phyloP scores from a whole-genome alignment of 2,329 filamentous ascomycete species.

The Ophiocordyceps camponoti-saundersi region DNA sequence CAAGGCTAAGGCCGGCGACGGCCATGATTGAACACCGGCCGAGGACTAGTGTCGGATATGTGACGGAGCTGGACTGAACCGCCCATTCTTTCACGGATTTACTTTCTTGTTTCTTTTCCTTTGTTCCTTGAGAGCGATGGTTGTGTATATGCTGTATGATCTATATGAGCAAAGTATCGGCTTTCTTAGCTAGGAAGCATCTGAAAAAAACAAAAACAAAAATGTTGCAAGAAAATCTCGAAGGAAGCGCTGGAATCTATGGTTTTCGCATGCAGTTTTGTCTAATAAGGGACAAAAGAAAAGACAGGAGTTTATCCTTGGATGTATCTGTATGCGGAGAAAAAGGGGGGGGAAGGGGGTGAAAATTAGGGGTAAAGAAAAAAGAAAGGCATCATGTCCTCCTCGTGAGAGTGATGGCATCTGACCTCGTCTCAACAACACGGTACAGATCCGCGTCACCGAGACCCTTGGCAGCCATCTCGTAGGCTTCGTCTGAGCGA shows the following conservation, averaged over 20 bases:
- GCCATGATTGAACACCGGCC: constrained; percentile 4
- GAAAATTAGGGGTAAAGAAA: neutral
- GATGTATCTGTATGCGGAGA: no score
- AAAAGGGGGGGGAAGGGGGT: neutral
- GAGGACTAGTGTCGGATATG: constrained; percentile 37
- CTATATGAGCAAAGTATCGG: no score
- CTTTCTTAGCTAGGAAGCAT: no score
- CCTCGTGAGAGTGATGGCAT: constrained; percentile 28
- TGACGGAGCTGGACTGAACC: constrained; percentile 32
- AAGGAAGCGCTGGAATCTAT: no score
- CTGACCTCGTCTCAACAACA: constrained; percentile 59
- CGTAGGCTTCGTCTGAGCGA: constrained; percentile 46
- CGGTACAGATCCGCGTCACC: constrained; percentile 56
- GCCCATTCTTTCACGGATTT: no score
- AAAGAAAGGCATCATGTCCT: constrained; percentile 3
- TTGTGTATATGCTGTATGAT: no score
- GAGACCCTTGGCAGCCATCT: constrained; percentile 59
- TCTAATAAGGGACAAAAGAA: neutral
- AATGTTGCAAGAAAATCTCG: no score
- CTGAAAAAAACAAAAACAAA: no score
- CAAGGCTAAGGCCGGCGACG: constrained; percentile 24
- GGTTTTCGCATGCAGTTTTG: neutral
- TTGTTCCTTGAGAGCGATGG: no score
- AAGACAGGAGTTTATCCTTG: no score
- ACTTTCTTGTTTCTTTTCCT: no score